Conservation (phyloP, 371 early-diverging fungal genomes). For the Syncephalastrum sp. region DNA sequence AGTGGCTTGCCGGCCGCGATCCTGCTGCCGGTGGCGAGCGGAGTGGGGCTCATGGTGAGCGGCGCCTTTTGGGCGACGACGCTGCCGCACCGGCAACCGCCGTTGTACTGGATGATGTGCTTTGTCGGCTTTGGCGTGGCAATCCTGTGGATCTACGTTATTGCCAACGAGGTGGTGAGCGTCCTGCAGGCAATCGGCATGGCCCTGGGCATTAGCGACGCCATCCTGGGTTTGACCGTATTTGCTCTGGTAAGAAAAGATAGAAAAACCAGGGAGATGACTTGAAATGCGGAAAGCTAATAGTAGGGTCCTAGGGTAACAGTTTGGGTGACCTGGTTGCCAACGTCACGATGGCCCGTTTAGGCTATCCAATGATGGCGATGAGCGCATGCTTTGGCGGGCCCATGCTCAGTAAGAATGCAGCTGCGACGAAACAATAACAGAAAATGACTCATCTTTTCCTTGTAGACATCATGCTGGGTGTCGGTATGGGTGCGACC, state of each 20-base stretch:
- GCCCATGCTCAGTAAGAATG: conserved; percentile 71
- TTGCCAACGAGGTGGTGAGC: conserved; percentile 85
- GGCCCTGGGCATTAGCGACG: conserved; percentile 74
- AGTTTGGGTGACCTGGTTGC: conserved; percentile 84
- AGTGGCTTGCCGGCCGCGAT: conserved; percentile 19
- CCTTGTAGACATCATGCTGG: conserved; percentile 66
- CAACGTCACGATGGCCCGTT: conserved; percentile 77
- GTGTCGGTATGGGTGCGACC: conserved; percentile 70
- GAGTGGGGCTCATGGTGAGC: conserved; percentile 19
- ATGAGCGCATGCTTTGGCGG: conserved; percentile 86
- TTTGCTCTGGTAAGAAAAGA: conserved; percentile 69
- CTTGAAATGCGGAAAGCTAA: background rate
- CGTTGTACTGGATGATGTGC: conserved; percentile 51
- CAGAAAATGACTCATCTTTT: background rate
- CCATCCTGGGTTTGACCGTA: conserved; percentile 79
- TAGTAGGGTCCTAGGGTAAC: conserved; percentile 59
- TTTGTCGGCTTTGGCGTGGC: conserved; percentile 72
- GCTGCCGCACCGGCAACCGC: conserved; percentile 23
- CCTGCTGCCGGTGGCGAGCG: conserved; percentile 24
- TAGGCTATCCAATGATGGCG: conserved; percentile 86
- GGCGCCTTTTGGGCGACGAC: conserved; percentile 33
- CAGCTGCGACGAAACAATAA: background rate
- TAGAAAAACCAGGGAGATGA: conserved; percentile 1
- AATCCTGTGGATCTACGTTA: conserved; percentile 76
- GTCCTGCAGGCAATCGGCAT: conserved; percentile 76